Evolutionary conservation across 2,329 filamentous ascomycete genomes (phyloP).

Genomic region (Amylocarpus encephaloides): DNA sequence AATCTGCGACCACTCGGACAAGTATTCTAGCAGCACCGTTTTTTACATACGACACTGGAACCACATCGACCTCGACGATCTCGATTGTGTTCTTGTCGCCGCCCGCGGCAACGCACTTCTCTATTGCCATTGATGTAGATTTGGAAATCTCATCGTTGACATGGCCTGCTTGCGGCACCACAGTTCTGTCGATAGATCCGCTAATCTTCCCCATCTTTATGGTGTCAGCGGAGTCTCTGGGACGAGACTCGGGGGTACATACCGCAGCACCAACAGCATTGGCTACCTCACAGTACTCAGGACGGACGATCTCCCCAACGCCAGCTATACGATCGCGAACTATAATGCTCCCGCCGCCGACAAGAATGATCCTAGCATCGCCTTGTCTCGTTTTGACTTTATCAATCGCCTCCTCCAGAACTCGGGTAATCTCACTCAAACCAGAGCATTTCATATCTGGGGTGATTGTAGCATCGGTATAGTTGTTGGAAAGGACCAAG

Average conservation of each 20-base stretch:
- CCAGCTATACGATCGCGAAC: slow-evolving; percentile 41
- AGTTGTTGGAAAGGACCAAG: slow-evolving; percentile 13
- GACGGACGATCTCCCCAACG: slow-evolving; percentile 44
- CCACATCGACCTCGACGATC: slow-evolving; percentile 27
- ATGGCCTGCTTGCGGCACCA: slow-evolving; percentile 20
- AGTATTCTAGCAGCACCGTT: slow-evolving; percentile 26
- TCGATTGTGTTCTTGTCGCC: slow-evolving; percentile 24
- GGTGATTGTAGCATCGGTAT: slow-evolving; percentile 9
- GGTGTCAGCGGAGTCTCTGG: not conserved
- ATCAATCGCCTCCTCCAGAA: slow-evolving; percentile 48
- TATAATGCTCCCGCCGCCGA: slow-evolving; percentile 51
- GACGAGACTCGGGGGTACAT: slow-evolving; percentile 28
- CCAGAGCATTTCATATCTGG: slow-evolving; percentile 13
- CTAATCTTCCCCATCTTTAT: slow-evolving; percentile 28
- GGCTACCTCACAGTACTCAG: slow-evolving; percentile 47
- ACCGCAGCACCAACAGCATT: slow-evolving; percentile 55
- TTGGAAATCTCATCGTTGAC: slow-evolving; percentile 24
- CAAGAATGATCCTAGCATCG: slow-evolving; percentile 46
- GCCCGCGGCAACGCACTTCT: slow-evolving; percentile 26
- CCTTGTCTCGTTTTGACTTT: slow-evolving; percentile 50
- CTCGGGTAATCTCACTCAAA: slow-evolving; percentile 28
- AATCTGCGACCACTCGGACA: slow-evolving; percentile 28
- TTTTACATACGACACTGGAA: slow-evolving; percentile 27
- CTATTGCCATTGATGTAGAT: slow-evolving; percentile 21
- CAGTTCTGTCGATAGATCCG: slow-evolving; percentile 25